Conservation (phyloP, 805 yeast genomes). For the Lipomyces anomalus region DNA sequence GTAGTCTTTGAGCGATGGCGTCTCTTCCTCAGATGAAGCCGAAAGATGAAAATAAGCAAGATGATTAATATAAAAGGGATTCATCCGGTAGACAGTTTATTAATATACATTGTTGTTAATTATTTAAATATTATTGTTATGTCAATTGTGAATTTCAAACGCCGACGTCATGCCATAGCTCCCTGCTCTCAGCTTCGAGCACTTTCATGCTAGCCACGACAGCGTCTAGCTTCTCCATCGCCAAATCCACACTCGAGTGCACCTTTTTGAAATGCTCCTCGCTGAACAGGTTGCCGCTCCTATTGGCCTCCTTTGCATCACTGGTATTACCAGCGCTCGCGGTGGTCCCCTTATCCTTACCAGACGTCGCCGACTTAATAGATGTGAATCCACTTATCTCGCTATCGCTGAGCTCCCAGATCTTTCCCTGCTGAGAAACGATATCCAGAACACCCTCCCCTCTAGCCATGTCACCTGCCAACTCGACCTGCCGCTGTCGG, state of each 20-base stretch:
- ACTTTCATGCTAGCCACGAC: conserved; percentile 43
- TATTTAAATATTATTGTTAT: no score
- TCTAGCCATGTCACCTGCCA: conserved; percentile 40
- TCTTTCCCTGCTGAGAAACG: conserved; percentile 26
- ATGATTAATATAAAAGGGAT: no score
- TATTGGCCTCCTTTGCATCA: conserved; percentile 18
- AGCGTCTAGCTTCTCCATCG: conserved; percentile 44
- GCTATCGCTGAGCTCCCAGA: conserved; percentile 13
- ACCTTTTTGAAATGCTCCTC: conserved; percentile 50
- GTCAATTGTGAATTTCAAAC: no score
- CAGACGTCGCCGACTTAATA: conserved; percentile 15
- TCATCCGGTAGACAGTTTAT: no score
- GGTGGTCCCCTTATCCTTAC: conserved; percentile 8
- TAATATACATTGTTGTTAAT: no score
- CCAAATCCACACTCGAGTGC: conserved; percentile 45
- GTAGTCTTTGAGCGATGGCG: no score
- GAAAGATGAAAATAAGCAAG: no score
- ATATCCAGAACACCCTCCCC: conserved; percentile 26
- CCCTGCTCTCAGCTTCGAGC: conserved; percentile 31
- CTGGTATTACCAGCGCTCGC: conserved; percentile 10
- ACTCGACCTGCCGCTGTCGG: conserved; percentile 50
- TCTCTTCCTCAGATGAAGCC: no score
- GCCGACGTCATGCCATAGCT: conserved; percentile 31
- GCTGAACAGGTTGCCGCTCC: conserved; percentile 34
- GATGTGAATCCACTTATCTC: no score